Evolutionary conservation across 2,329 filamentous ascomycete genomes (phyloP).

Genomic region (Fusarium clavum): DNA sequence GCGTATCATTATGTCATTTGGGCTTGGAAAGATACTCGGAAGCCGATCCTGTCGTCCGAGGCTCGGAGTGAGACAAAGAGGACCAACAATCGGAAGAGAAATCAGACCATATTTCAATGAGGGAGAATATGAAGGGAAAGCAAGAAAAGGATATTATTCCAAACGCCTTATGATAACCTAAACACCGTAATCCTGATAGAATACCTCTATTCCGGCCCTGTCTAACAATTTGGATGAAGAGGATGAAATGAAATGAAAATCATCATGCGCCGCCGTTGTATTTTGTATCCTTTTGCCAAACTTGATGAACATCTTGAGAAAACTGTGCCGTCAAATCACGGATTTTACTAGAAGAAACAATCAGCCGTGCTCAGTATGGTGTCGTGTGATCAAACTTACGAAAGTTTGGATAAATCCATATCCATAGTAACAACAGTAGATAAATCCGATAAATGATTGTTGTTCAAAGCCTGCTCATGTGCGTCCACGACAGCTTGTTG

Average conservation of each 20-base stretch:
- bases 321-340: constrained; percentile 39
- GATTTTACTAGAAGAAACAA: constrained; percentile 21
- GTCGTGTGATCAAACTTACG: constrained; percentile 3
- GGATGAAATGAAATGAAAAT: not conserved
- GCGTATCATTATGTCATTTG: not conserved
- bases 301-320: constrained; percentile 32
- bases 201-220: not conserved
- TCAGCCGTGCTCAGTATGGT: not conserved
- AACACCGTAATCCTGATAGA: not conserved
- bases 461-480: constrained; percentile 45
- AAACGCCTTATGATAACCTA: constrained; percentile 14
- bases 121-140: not conserved
- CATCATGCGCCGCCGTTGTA: not conserved
- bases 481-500: constrained; percentile 44
- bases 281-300: constrained; percentile 24
- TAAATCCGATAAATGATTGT: constrained; percentile 47
- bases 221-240: not conserved
- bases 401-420: constrained; percentile 40
- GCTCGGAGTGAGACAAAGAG: not conserved
- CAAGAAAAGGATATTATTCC: constrained; percentile 26
- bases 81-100: not conserved
- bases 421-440: constrained; percentile 48
- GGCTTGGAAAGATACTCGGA: not conserved
- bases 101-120: not conserved
- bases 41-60: not conserved